Evolutionary conservation across 345 rosid species (phyloP), one percentile per base, ranked within the genome.

Genomic region (Psidium guajava): DNA sequence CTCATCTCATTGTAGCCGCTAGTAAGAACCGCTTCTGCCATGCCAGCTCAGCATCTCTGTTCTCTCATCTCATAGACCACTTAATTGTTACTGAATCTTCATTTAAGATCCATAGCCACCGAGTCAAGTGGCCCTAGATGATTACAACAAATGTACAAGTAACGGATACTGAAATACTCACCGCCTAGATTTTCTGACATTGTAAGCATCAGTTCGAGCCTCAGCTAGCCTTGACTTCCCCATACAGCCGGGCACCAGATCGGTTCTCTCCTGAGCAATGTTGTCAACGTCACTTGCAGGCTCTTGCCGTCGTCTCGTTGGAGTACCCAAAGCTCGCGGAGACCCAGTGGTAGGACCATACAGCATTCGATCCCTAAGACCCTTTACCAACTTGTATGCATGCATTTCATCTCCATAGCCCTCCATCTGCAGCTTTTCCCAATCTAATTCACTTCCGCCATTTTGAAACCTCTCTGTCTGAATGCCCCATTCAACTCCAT

Each of bases 401-500:
- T 90, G 92, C 87, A 93, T 86, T 87, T 97, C 96, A 82, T 94
- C 97, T 69, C 87, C 87, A 40, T 88, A 90, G 18, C 88, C 92
- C 86, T 91, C 93, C 59, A 86, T 90, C 69, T 82, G 90, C 44
- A 85, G 83, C 83, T 92, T 93, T 87, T 87, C 94, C 98, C 96
- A 88, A 49, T 92, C 94, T 74, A 91, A 87, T 55, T 91, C 93
- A 53, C 93, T 91, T 81, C 86, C 93, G 3, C 89, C 56, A 85
- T 91, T 88, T 40, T 89, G 91, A 44, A 88, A 90, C 90, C 90
- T 89, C 86, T 91, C 95, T 54, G 90, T 93, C 59, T 92, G 94
- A 77, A 88, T 87, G 47, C 89, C 90, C 94, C 94, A 93, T 51
- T 93, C 98, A 75, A 93, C 95, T 91, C 95, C 96, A 87, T 97